These are phyloP conservation scores for Tympanopsis confertula DNA, from an alignment of 2,329 filamentous ascomycete species.

Conservation along the genomic window DNA sequence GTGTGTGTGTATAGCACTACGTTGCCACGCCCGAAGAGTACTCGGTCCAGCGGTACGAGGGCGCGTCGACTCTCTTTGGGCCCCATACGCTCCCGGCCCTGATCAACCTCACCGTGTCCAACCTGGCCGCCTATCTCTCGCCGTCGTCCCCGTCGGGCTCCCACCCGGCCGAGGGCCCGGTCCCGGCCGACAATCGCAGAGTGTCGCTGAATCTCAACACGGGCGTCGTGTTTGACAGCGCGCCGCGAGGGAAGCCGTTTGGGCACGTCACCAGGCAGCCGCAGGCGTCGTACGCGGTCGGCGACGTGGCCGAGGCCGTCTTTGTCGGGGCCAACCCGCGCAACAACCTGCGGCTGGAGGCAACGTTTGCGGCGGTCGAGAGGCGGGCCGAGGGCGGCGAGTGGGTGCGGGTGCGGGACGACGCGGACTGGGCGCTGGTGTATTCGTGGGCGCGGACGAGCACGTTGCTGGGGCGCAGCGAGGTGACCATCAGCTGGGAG, in stretches of 20 bases:
- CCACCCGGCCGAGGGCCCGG: constrained; percentile 36
- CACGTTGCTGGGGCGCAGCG: constrained; percentile 59
- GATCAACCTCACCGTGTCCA: constrained; percentile 71
- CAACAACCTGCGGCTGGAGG: constrained; percentile 71
- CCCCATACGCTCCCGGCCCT: constrained; percentile 74
- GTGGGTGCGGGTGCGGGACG: constrained; percentile 61
- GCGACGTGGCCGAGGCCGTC: constrained; percentile 49
- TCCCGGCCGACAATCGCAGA: constrained; percentile 68
- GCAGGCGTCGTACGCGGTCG: constrained; percentile 46
- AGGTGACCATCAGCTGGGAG: constrained; percentile 74
- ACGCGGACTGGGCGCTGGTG: constrained; percentile 73
- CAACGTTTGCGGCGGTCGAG: constrained; percentile 70
- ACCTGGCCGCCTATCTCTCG: constrained; percentile 50
- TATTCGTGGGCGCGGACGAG: constrained; percentile 70
- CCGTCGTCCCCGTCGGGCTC: constrained; percentile 25
- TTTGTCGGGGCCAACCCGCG: constrained; percentile 85
- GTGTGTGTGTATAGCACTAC: neutral
- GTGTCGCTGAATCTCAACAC: constrained; percentile 71
- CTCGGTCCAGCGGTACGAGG: constrained; percentile 78
- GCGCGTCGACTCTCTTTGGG: constrained; percentile 83
- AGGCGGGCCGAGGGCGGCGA: constrained; percentile 15
- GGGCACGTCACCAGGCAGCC: constrained; percentile 44
- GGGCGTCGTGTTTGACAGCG: constrained; percentile 62
- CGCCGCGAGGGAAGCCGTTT: constrained; percentile 55
- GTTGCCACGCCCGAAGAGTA: constrained; percentile 21